A percentile compares a stretch with the other conserved stretches of the same genome.
phyloP scores from a whole-genome alignment of 331 rosid genomes.

The Ulmus americana region DNA sequence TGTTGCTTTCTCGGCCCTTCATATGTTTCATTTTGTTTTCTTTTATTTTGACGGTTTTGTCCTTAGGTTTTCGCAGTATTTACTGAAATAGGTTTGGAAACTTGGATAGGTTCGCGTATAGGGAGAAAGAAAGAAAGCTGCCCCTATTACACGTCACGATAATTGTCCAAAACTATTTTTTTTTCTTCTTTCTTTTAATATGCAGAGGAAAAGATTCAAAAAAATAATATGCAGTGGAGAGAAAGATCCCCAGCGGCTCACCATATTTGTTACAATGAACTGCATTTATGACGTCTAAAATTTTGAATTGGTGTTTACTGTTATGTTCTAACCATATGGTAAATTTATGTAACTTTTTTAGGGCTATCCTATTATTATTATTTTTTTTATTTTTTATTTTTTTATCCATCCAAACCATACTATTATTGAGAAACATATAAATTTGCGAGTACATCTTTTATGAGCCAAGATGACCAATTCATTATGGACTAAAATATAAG shows the following conservation, averaged over 20 bases:
- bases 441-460: too few relatives aligned
- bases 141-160: conserved; percentile 41
- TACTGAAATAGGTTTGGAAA: conserved; percentile 1
- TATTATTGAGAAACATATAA: too few relatives aligned
- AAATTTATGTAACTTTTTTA: too few relatives aligned
- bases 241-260: neutral
- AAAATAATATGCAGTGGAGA: neutral
- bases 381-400: too few relatives aligned
- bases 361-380: too few relatives aligned
- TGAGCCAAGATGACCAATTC: too few relatives aligned
- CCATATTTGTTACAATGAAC: neutral
- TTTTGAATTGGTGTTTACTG: too few relatives aligned
- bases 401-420: too few relatives aligned
- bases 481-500: too few relatives aligned
- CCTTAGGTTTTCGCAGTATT: conserved; percentile 3
- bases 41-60: conserved; percentile 18
- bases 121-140: conserved; percentile 15
- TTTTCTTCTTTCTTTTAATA: neutral
- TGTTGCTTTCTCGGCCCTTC: conserved; percentile 48
- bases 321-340: too few relatives aligned
- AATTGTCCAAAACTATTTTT: conserved; percentile 29
- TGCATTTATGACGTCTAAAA: too few relatives aligned
- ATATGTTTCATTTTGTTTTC: conserved; percentile 25
- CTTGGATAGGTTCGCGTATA: neutral
- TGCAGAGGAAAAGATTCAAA: neutral